phyloP scores from a whole-genome alignment of 768 basidiomycete species.

The Daedaleopsis sinensis region DNA sequence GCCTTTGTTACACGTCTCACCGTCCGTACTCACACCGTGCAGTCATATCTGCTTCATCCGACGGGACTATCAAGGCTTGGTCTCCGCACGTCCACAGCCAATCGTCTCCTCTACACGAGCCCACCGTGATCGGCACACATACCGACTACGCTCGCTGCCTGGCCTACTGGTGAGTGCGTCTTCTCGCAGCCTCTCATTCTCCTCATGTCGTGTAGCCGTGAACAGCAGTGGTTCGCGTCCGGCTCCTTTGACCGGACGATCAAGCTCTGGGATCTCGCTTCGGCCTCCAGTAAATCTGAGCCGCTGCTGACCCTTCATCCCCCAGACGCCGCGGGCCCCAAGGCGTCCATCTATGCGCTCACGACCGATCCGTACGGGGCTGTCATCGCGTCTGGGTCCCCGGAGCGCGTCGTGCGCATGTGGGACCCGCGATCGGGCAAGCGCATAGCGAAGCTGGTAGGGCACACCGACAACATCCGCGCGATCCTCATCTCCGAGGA shows the following conservation, averaged over 20 bases:
- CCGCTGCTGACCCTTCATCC: slow-evolving; percentile 69
- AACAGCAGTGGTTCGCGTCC: slow-evolving; percentile 87
- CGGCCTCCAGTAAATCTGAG: slow-evolving; percentile 39
- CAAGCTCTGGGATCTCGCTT: slow-evolving; percentile 88
- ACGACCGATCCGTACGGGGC: slow-evolving; percentile 80
- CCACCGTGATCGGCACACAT: slow-evolving; percentile 72
- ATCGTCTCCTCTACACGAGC: slow-evolving; percentile 51
- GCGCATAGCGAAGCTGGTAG: slow-evolving; percentile 83
- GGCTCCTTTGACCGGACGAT: slow-evolving; percentile 95
- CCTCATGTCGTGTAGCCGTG: slow-evolving; percentile 51
- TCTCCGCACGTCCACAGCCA: slow-evolving; percentile 64
- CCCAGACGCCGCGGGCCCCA: slow-evolving; percentile 65
- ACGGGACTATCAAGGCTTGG: slow-evolving; percentile 95
- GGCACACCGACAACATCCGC: slow-evolving; percentile 96
- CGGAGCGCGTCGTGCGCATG: slow-evolving; percentile 86
- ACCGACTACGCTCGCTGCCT: slow-evolving; percentile 88
- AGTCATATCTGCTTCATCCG: slow-evolving; percentile 95
- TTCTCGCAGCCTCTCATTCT: background rate
- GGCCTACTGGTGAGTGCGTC: slow-evolving; percentile 70
- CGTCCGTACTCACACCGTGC: too few species aligned
- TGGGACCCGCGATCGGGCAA: slow-evolving; percentile 94
- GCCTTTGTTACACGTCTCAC: background rate
- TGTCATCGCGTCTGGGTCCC: slow-evolving; percentile 86
- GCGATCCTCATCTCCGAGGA: slow-evolving; percentile 89
- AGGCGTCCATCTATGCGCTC: slow-evolving; percentile 78